Conservation (phyloP, 352 stramenopile genomes). For the Phytophthora sansomeana region DNA sequence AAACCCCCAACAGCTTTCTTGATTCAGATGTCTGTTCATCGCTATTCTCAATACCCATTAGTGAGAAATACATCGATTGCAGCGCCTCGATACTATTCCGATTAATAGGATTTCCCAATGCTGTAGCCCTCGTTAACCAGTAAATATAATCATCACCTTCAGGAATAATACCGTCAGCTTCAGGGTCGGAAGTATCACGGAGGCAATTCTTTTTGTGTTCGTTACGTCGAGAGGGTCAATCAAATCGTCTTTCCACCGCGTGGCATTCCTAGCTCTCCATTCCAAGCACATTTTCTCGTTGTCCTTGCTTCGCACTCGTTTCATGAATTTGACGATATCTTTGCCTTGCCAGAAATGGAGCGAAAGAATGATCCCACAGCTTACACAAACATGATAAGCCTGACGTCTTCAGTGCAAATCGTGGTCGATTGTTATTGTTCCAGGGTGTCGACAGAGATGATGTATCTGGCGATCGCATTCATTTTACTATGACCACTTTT, state of each 20-base stretch:
- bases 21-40: too few species aligned
- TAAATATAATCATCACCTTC: background rate
- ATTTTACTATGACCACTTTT: background rate
- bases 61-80: background rate
- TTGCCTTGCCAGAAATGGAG: background rate
- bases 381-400: background rate
- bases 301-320: background rate
- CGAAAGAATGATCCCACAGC: background rate
- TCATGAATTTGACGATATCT: background rate
- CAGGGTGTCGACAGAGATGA: background rate
- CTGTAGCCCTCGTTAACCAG: slow-evolving; percentile 1
- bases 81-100: background rate
- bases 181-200: background rate
- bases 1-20: background rate
- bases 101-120: background rate
- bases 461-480: background rate
- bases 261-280: slow-evolving; percentile 1
- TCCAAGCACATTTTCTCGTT: slow-evolving; percentile 5
- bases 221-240: too few species aligned
- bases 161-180: background rate
- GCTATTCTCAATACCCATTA: background rate
- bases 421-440: background rate
- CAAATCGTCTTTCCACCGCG: background rate
- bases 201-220: too few species aligned
- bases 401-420: background rate